phyloP scores from a whole-genome alignment of 176 grass and related monocot species.

The Secale cereale region DNA sequence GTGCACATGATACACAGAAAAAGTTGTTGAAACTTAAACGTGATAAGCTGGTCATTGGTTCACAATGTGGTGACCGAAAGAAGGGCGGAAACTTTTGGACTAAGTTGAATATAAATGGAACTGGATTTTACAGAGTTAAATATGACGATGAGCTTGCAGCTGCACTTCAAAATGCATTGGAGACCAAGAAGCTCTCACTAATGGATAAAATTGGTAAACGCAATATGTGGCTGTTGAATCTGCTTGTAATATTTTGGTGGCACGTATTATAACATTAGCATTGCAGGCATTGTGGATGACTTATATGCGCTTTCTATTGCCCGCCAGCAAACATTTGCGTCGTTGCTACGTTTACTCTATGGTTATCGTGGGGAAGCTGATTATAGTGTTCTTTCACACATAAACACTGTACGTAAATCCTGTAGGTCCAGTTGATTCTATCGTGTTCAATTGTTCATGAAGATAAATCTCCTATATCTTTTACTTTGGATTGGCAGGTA shows the following conservation, averaged over 20 bases:
- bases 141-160: constrained; percentile 74
- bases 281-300: constrained; percentile 81
- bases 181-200: constrained; percentile 58
- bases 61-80: constrained; percentile 26
- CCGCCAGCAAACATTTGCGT: constrained; percentile 63
- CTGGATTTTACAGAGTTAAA: constrained; percentile 83
- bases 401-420: constrained; percentile 55
- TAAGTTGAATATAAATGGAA: constrained; percentile 80
- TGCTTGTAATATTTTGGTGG: constrained; percentile 5
- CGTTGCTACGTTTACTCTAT: constrained; percentile 64
- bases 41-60: constrained; percentile 48
- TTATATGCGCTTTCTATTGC: constrained; percentile 62
- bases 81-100: constrained; percentile 60
- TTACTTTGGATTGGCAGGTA: constrained; percentile 42
- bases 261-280: constrained; percentile 16
- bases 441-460: not conserved
- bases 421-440: not conserved
- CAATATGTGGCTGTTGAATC: not conserved
- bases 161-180: constrained; percentile 64
- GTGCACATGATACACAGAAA: constrained; percentile 57
- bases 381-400: constrained; percentile 75
- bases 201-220: constrained; percentile 83
- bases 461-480: constrained; percentile 1
- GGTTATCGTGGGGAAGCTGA: constrained; percentile 56
- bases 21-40: constrained; percentile 63